Evolutionary conservation across 2,329 filamentous ascomycete genomes (phyloP).

Genomic region (Claviceps fusiformis): DNA sequence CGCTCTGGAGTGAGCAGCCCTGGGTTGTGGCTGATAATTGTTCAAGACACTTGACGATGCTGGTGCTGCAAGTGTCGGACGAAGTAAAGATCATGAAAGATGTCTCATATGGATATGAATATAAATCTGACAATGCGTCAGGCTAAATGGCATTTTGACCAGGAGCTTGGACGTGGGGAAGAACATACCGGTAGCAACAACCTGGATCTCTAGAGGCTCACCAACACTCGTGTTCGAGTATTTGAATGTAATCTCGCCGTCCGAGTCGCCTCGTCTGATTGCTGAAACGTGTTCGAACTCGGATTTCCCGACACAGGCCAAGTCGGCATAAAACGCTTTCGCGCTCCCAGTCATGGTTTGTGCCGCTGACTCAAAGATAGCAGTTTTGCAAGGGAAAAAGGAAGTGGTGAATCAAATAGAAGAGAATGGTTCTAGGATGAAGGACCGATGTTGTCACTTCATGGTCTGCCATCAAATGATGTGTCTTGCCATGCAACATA

Average conservation of each 20-base stretch:
- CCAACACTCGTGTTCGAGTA: constrained; percentile 23
- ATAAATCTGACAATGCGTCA: constrained; percentile 13
- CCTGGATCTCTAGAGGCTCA: constrained; percentile 21
- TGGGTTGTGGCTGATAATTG: constrained; percentile 19
- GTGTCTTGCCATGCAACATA: background rate
- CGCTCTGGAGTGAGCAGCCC: constrained; percentile 2
- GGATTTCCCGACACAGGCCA: constrained; percentile 23
- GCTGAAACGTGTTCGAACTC: constrained; percentile 36
- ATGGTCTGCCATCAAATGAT: background rate
- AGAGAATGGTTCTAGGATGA: background rate
- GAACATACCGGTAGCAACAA: constrained; percentile 22
- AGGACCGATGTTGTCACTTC: background rate
- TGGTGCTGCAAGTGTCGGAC: constrained; percentile 15
- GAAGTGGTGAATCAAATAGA: background rate
- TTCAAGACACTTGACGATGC: constrained; percentile 30
- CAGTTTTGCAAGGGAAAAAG: background rate
- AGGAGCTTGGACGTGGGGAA: constrained; percentile 4
- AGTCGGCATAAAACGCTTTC: constrained; percentile 42
- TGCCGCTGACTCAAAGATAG: background rate
- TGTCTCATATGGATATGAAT: constrained; percentile 24
- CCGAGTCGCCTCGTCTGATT: constrained; percentile 50
- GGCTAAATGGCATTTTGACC: background rate
- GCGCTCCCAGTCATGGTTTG: background rate
- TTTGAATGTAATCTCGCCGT: constrained; percentile 57
- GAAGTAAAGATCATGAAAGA: constrained; percentile 31